Percentiles rank a stretch among this genome's conserved stretches.
phyloP scores from a whole-genome alignment of 768 basidiomycete species.

The Postia placenta region DNA sequence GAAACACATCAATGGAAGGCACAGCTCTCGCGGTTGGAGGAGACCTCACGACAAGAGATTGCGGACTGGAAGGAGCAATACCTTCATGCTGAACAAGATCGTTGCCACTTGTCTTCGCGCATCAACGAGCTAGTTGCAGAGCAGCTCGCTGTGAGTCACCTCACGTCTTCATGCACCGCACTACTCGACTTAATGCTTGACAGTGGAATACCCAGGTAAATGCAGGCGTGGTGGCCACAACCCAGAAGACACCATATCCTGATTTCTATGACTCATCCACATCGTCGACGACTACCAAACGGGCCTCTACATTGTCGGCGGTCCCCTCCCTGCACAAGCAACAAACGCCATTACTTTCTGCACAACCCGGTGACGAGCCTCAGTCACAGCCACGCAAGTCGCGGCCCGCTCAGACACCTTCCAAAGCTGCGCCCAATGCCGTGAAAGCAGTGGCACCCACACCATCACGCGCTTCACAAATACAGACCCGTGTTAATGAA shows the following conservation, averaged over 20 bases:
- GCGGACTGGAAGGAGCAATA: constrained; percentile 80
- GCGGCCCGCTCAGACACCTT: neutral
- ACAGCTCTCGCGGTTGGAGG: constrained; percentile 45
- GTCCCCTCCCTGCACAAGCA: constrained; percentile 3
- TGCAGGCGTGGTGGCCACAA: constrained; percentile 9
- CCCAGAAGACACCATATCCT: constrained; percentile 6
- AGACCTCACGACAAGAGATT: constrained; percentile 41
- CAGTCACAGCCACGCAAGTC: constrained; percentile 4
- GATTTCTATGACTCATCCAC: constrained; percentile 12
- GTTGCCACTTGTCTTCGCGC: constrained; percentile 48
- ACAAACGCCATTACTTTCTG: constrained; percentile 3
- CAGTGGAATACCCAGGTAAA: constrained; percentile 18
- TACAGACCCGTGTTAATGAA: neutral
- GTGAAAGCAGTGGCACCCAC: constrained; percentile 5
- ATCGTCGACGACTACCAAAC: constrained; percentile 16
- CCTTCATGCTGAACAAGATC: constrained; percentile 65
- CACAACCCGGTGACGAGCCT: constrained; percentile 1
- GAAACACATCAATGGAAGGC: constrained; percentile 71
- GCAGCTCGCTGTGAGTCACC: constrained; percentile 23
- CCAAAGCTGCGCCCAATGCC: neutral
- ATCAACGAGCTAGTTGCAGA: constrained; percentile 55
- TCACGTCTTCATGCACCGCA: neutral
- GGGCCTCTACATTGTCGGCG: constrained; percentile 14
- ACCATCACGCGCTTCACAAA: constrained; percentile 3
- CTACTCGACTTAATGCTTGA: neutral